Percentiles rank a stretch among this genome's conserved stretches.
These are phyloP conservation scores for Aquilaria agallochum DNA, from an alignment of 441 rosid species.

Conservation along the genomic window DNA sequence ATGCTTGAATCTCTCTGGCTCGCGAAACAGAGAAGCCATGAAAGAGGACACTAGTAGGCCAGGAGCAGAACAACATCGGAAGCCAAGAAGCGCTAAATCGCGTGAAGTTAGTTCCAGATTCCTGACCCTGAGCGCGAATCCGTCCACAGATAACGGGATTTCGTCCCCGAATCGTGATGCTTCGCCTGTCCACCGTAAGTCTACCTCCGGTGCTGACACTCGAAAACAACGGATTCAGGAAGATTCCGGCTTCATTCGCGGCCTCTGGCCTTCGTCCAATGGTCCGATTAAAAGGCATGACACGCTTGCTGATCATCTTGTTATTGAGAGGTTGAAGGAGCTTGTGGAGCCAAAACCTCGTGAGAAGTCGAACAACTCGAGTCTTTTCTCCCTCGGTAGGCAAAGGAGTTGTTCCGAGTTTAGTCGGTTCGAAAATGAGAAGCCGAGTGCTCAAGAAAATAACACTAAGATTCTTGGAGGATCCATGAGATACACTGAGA, in stretches of 20 bases:
- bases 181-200: constrained; percentile 36
- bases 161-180: constrained; percentile 24
- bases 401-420: constrained; percentile 32
- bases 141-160: constrained; percentile 25
- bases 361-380: constrained; percentile 14
- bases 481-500: constrained; percentile 46
- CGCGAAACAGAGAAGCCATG: constrained; percentile 20
- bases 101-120: constrained; percentile 67
- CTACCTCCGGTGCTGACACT: constrained; percentile 21
- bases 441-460: constrained; percentile 41
- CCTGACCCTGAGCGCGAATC: constrained; percentile 31
- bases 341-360: constrained; percentile 28
- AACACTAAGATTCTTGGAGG: constrained; percentile 45
- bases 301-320: constrained; percentile 48
- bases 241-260: constrained; percentile 24
- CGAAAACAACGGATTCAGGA: constrained; percentile 30
- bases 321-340: constrained; percentile 41
- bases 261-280: constrained; percentile 49
- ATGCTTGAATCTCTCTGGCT: constrained; percentile 3
- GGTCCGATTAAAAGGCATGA: constrained; percentile 22
- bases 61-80: constrained; percentile 28
- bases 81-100: constrained; percentile 41
- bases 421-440: constrained; percentile 30
- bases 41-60: constrained; percentile 24
- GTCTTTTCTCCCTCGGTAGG: constrained; percentile 20